These are phyloP conservation scores for Dactylellina sp. DNA, from an alignment of 2,329 filamentous ascomycete species.

Conservation along the genomic window DNA sequence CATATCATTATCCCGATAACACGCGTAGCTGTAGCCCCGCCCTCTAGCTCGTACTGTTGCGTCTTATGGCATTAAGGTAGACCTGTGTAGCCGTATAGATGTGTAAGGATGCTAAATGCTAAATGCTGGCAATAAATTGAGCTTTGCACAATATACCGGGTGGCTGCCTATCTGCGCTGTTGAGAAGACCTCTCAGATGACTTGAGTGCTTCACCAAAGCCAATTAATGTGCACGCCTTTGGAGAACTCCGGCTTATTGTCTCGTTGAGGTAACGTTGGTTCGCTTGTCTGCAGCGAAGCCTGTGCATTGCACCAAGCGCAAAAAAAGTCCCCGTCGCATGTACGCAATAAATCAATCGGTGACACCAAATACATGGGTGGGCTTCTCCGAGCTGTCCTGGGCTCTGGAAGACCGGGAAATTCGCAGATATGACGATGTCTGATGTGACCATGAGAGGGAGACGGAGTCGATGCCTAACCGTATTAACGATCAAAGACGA, in stretches of 20 bases:
- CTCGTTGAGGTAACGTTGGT: conserved; percentile 24
- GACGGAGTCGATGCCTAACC: no score
- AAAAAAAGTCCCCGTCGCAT: conserved; percentile 55
- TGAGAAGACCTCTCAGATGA: background rate
- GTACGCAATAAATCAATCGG: conserved; percentile 27
- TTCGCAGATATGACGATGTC: no score
- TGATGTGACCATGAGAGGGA: no score
- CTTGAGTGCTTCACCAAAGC: background rate
- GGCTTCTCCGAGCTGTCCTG: conserved; percentile 7
- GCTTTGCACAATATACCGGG: background rate
- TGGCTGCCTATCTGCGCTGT: conserved; percentile 29
- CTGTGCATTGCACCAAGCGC: conserved; percentile 7
- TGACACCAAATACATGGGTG: background rate
- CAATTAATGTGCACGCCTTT: background rate
- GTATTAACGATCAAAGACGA: no score
- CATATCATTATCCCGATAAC: conserved; percentile 11
- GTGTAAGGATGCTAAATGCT: background rate
- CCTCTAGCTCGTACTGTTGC: conserved; percentile 2
- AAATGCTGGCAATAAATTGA: background rate
- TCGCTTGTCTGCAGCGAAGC: conserved; percentile 38
- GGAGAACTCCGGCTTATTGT: background rate
- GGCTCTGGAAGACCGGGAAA: no score
- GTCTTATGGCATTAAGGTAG: no score
- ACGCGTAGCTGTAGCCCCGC: conserved; percentile 8
- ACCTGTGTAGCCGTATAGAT: no score